phyloP scores from a whole-genome alignment of 1,139 yeast genomes.

The Nakaseomyces delphensis region DNA sequence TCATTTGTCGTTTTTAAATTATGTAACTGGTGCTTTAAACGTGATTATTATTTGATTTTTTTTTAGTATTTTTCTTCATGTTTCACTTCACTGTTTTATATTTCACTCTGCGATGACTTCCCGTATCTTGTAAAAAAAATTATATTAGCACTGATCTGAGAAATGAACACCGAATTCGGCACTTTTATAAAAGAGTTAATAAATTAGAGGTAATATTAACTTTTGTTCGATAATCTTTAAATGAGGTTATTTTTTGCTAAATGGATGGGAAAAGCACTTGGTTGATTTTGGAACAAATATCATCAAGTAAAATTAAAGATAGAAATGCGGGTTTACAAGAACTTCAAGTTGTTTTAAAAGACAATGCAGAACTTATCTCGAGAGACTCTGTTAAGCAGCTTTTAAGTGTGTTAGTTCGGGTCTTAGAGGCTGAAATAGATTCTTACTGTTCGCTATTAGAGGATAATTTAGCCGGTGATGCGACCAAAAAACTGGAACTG shows the following conservation, averaged over 20 bases:
- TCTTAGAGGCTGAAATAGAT: constrained; percentile 38
- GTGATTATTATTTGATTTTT: no score
- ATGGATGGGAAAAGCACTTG: constrained; percentile 4
- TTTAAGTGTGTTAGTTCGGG: constrained; percentile 35
- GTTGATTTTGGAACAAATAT: constrained; percentile 26
- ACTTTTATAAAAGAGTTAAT: no score
- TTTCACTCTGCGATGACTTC: no score
- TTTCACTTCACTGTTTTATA: no score
- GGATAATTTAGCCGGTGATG: constrained; percentile 8
- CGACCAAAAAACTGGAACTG: constrained; percentile 23
- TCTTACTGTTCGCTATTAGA: constrained; percentile 29
- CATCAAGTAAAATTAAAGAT: constrained; percentile 45
- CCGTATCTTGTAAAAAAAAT: no score
- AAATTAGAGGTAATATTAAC: no score
- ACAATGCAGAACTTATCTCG: constrained; percentile 19
- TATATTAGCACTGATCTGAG: no score
- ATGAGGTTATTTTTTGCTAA: neutral
- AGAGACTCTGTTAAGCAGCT: constrained; percentile 26
- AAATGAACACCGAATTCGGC: no score
- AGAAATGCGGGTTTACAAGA: constrained; percentile 43
- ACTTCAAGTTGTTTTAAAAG: constrained; percentile 32
- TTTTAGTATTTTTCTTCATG: no score
- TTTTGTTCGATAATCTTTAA: no score
- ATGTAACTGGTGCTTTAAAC: no score
- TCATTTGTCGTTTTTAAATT: no score